A percentile compares a stretch with the other conserved stretches of the same genome.
These are phyloP conservation scores for Termitomyces sp. DNA, from an alignment of 768 basidiomycete genomes.

Conservation along the genomic window DNA sequence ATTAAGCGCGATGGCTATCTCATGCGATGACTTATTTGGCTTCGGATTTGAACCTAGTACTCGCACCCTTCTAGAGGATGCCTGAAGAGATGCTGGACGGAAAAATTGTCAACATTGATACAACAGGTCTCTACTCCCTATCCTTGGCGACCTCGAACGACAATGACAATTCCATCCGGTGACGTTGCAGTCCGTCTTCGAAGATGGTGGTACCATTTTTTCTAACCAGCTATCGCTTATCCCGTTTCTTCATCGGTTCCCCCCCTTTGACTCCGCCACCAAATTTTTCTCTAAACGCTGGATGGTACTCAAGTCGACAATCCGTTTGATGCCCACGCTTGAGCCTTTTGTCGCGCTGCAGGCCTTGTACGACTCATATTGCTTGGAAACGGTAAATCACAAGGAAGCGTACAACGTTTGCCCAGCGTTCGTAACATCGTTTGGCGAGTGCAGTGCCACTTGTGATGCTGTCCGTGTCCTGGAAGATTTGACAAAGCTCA, in stretches of 20 bases:
- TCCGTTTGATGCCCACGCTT: conserved; percentile 9
- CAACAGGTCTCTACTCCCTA: not conserved
- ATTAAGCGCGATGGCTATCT: conserved; percentile 16
- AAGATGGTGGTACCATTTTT: conserved; percentile 1
- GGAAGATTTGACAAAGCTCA: conserved; percentile 6
- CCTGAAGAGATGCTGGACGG: conserved; percentile 5
- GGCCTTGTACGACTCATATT: conserved; percentile 13
- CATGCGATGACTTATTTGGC: conserved; percentile 9
- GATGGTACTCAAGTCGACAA: conserved; percentile 15
- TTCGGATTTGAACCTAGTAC: conserved; percentile 8
- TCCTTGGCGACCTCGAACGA: not conserved
- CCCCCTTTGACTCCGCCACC: not conserved
- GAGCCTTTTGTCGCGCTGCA: conserved; percentile 7
- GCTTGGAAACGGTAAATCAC: not conserved
- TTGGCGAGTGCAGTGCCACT: conserved; percentile 13
- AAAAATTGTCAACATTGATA: conserved; percentile 6
- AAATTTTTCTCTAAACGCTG: conserved; percentile 6
- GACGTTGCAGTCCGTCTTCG: not conserved
- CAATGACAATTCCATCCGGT: too few species aligned
- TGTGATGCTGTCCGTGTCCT: conserved; percentile 15
- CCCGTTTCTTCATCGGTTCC: not conserved
- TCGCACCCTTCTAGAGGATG: conserved; percentile 5
- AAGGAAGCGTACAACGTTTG: conserved; percentile 7
- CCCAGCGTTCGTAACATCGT: conserved; percentile 13
- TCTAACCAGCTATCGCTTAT: not conserved